Evolutionary conservation across 129 eudicot species (phyloP).

Genomic region (Cynara cardunculus): DNA sequence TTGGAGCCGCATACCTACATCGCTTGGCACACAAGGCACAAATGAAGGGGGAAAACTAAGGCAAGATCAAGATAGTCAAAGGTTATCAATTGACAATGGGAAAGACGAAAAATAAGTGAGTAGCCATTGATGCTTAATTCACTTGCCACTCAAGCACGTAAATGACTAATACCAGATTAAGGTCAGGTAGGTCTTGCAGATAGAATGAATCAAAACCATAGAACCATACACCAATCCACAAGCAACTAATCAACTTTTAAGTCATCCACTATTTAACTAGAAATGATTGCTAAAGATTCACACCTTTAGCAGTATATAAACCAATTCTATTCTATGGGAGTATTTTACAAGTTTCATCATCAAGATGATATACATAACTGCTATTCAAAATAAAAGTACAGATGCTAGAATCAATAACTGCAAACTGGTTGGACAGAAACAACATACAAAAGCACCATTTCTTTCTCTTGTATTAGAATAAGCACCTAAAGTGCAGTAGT

Average conservation of each 20-base stretch:
- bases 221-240: not conserved
- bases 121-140: not conserved
- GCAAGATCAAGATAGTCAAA: not conserved
- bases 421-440: not conserved
- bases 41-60: not conserved
- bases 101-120: not conserved
- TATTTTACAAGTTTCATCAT: not conserved
- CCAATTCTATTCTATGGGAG: not conserved
- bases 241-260: not conserved
- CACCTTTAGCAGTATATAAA: not conserved
- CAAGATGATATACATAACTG: not conserved
- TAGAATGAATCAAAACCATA: not conserved
- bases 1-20: constrained; percentile 90
- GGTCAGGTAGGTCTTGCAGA: too few relatives aligned
- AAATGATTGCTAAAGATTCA: not conserved
- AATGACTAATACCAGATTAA: not conserved
- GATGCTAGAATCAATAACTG: not conserved
- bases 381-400: not conserved
- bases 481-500: not conserved
- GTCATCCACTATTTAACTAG: not conserved
- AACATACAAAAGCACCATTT: not conserved
- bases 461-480: not conserved
- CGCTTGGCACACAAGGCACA: not conserved
- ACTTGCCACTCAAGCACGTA: not conserved
- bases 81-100: not conserved